A percentile compares a stretch with the other conserved stretches of the same genome.
Conservation (phyloP, 768 basidiomycete genomes). For the Daedaleopsis sinensis region DNA sequence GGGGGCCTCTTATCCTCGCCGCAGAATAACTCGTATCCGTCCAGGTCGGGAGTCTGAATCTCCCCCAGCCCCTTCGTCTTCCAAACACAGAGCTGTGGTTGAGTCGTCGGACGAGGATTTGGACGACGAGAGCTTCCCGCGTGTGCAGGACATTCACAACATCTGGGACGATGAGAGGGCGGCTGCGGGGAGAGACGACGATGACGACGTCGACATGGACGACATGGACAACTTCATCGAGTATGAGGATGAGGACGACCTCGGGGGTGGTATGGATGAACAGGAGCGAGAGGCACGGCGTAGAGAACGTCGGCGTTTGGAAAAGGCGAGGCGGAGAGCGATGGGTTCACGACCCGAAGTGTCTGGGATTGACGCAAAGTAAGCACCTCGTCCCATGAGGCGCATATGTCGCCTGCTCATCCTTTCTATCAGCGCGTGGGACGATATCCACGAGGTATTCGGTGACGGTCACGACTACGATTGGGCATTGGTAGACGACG, state of each 20-base stretch:
- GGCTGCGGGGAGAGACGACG: conserved; percentile 50
- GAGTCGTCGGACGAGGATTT: conserved; percentile 83
- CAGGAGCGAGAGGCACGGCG: conserved; percentile 76
- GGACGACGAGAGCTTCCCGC: conserved; percentile 54
- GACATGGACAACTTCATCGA: conserved; percentile 79
- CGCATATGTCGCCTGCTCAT: conserved; percentile 8
- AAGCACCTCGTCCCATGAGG: conserved; percentile 36
- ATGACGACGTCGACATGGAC: conserved; percentile 71
- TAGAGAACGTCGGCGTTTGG: conserved; percentile 65
- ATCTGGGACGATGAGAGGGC: conserved; percentile 85
- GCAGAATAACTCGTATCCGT: conserved; percentile 70
- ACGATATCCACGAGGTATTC: conserved; percentile 94
- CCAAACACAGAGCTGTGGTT: conserved; percentile 58
- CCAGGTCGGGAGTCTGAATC: conserved; percentile 76
- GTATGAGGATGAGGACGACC: conserved; percentile 68
- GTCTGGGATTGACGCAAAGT: conserved; percentile 84
- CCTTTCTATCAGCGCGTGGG: conserved; percentile 73
- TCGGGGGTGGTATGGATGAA: conserved; percentile 66
- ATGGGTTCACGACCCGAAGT: conserved; percentile 70
- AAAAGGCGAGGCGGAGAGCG: conserved; percentile 67
- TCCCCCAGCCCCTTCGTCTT: conserved; percentile 62
- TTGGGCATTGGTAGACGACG: conserved; percentile 89
- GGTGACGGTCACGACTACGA: conserved; percentile 97
- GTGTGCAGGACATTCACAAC: conserved; percentile 62
- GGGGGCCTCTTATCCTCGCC: conserved; percentile 63